Percentiles rank a stretch among this genome's conserved stretches.
Conservation (phyloP, 2,329 filamentous ascomycete species). For the Penicillium decumbens region DNA sequence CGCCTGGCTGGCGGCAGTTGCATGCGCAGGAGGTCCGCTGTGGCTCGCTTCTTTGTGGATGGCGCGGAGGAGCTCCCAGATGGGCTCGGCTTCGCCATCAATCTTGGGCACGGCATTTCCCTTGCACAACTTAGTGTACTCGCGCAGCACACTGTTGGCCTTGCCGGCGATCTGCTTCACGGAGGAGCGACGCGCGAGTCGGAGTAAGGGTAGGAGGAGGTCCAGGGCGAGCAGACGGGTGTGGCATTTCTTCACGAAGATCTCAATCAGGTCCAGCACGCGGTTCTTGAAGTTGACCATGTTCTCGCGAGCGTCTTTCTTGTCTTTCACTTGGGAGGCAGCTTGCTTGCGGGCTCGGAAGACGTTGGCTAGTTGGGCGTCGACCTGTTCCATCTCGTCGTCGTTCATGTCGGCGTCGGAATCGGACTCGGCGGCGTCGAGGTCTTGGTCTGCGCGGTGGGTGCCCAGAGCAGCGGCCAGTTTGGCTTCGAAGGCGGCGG, state of each 20-base stretch:
- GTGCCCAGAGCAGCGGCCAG: slow-evolving; percentile 74
- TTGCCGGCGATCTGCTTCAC: slow-evolving; percentile 72
- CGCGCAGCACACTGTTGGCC: slow-evolving; percentile 65
- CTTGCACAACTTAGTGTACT: slow-evolving; percentile 64
- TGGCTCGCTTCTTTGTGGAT: slow-evolving; percentile 63
- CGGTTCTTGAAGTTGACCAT: slow-evolving; percentile 94
- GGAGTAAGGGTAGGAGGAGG: slow-evolving; percentile 70
- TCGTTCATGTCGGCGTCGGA: slow-evolving; percentile 91
- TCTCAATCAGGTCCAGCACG: slow-evolving; percentile 78
- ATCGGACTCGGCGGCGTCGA: slow-evolving; percentile 55
- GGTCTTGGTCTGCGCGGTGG: slow-evolving; percentile 54
- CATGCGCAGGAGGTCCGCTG: slow-evolving; percentile 62
- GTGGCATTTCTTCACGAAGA: slow-evolving; percentile 77
- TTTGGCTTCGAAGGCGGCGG: slow-evolving; percentile 65
- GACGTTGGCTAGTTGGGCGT: slow-evolving; percentile 75
- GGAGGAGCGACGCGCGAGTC: slow-evolving; percentile 68
- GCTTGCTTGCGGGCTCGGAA: slow-evolving; percentile 72
- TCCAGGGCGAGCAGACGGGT: slow-evolving; percentile 62
- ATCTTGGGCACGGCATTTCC: slow-evolving; percentile 45
- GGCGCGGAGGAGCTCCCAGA: slow-evolving; percentile 57
- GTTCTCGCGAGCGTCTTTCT: slow-evolving; percentile 79
- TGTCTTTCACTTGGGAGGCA: slow-evolving; percentile 71
- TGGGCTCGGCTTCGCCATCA: slow-evolving; percentile 33
- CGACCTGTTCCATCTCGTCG: slow-evolving; percentile 88
- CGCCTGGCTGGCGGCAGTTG: slow-evolving; percentile 64